A percentile compares a stretch with the other conserved stretches of the same genome.
These are phyloP conservation scores for Trichoderma brevicompactum DNA, from an alignment of 2,329 filamentous ascomycete genomes.

Conservation along the genomic window DNA sequence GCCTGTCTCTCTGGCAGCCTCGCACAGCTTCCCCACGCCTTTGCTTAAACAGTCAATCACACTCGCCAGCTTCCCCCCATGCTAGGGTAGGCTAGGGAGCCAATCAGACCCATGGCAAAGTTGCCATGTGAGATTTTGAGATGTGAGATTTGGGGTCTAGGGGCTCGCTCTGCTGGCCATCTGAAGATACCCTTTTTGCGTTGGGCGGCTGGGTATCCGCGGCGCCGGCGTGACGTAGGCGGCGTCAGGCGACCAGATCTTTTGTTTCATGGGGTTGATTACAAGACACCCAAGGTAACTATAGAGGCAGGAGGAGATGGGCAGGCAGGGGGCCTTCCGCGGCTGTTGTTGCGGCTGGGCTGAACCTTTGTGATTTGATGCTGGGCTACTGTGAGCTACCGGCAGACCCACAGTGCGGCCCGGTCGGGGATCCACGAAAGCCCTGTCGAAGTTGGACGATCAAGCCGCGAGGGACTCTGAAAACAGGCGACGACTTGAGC, in stretches of 20 bases:
- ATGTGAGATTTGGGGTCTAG: conserved; percentile 23
- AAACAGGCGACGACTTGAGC: conserved; percentile 11
- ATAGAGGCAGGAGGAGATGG: background rate
- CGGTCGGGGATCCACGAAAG: conserved; percentile 24
- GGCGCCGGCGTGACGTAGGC: conserved; percentile 22
- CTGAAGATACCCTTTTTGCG: conserved; percentile 19
- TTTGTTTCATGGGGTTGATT: conserved; percentile 1
- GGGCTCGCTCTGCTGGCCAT: conserved; percentile 11
- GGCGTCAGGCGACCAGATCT: conserved; percentile 26
- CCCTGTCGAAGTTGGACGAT: conserved; percentile 10
- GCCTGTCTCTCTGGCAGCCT: conserved; percentile 19
- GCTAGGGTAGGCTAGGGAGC: background rate
- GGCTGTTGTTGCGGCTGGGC: conserved; percentile 13
- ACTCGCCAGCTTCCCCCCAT: conserved; percentile 10
- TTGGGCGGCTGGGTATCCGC: conserved; percentile 24
- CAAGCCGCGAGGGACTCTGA: conserved; percentile 6
- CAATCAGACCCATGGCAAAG: conserved; percentile 20
- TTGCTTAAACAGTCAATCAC: background rate
- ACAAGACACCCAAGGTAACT: background rate
- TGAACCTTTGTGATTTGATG: conserved; percentile 5
- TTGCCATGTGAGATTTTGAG: conserved; percentile 29
- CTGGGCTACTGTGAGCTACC: conserved; percentile 18
- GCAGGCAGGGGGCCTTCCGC: background rate
- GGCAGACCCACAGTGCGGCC: conserved; percentile 23
- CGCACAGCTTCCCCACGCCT: conserved; percentile 23